These are phyloP conservation scores for Stemphylium lycopersici DNA, from an alignment of 2,329 filamentous ascomycete genomes.

Conservation along the genomic window DNA sequence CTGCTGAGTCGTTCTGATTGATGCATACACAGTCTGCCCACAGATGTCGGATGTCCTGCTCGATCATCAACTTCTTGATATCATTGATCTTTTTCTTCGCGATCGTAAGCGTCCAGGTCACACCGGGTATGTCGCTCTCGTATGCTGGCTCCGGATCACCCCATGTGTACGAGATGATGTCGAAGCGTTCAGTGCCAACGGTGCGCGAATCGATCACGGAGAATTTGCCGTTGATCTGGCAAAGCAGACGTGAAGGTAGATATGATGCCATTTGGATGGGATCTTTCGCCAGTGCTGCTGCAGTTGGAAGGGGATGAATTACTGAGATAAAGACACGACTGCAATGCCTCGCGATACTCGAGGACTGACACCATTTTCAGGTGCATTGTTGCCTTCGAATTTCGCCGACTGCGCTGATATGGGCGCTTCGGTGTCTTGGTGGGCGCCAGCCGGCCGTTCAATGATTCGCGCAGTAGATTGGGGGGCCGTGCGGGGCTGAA, in stretches of 20 bases:
- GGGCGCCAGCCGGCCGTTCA: background rate
- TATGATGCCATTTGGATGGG: background rate
- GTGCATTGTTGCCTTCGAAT: background rate
- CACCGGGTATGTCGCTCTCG: background rate
- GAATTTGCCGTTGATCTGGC: background rate
- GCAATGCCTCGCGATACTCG: background rate
- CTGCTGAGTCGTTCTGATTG: constrained; percentile 21
- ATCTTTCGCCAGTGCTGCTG: background rate
- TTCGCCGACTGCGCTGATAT: background rate
- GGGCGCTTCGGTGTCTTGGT: background rate
- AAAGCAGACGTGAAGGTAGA: background rate
- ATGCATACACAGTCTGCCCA: constrained; percentile 30
- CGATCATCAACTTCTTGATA: constrained; percentile 1
- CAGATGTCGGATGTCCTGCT: background rate
- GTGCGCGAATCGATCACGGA: background rate
- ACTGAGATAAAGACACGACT: too few species aligned
- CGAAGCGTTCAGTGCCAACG: background rate
- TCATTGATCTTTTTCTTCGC: background rate
- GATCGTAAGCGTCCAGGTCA: background rate
- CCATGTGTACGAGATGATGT: constrained; percentile 10
- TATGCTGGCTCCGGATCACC: background rate
- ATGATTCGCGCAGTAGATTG: background rate
- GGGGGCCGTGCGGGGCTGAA: constrained; percentile 1
- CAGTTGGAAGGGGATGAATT: background rate
- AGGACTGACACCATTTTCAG: background rate